These are phyloP conservation scores for Lepiota venenata DNA, from an alignment of 768 basidiomycete species.

Conservation along the genomic window DNA sequence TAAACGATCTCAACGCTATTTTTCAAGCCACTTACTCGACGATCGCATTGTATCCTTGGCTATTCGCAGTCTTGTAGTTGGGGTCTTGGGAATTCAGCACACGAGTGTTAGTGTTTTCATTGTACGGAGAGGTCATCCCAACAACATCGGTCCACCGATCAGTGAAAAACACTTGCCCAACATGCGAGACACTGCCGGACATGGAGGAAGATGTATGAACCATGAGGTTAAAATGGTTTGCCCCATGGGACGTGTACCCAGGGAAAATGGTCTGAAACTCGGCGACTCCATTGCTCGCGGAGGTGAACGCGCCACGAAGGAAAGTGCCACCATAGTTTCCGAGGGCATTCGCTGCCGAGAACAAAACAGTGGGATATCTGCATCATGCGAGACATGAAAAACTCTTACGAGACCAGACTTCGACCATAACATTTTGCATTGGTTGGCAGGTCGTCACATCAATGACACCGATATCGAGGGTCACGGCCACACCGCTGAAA, in stretches of 20 bases:
- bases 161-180: constrained; percentile 34
- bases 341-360: constrained; percentile 2
- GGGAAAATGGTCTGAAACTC: constrained; percentile 29
- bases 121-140: constrained; percentile 23
- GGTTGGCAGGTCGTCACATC: constrained; percentile 35
- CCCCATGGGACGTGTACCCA: constrained; percentile 28
- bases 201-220: constrained; percentile 27
- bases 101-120: constrained; percentile 21
- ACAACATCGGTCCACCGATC: constrained; percentile 27
- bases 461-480: constrained; percentile 34
- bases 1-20: neutral
- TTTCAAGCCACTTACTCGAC: neutral
- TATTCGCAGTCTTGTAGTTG: constrained; percentile 18
- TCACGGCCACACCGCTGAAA: constrained; percentile 28
- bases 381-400: neutral
- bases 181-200: constrained; percentile 26
- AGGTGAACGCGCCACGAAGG: constrained; percentile 29
- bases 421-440: constrained; percentile 29
- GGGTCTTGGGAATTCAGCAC: constrained; percentile 26
- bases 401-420: constrained; percentile 27
- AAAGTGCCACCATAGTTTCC: constrained; percentile 24
- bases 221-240: constrained; percentile 31
- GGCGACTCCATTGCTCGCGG: constrained; percentile 26
- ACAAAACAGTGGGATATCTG: neutral
- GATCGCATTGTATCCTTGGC: constrained; percentile 16